A percentile compares a stretch with the other conserved stretches of the same genome.
These are phyloP conservation scores for Linnemannia exigua DNA, from an alignment of 192 early-diverging fungal species.

Conservation along the genomic window DNA sequence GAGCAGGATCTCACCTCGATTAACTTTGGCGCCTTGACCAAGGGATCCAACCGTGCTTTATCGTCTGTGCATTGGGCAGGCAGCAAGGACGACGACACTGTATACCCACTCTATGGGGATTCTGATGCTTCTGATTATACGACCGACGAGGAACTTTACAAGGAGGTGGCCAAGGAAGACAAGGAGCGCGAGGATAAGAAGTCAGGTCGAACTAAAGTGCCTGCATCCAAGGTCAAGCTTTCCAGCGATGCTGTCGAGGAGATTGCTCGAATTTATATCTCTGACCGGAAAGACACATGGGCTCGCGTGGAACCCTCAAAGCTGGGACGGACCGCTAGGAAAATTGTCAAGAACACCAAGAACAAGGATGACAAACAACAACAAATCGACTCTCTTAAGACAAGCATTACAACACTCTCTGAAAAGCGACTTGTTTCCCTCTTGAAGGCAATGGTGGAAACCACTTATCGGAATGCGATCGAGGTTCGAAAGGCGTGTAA, in stretches of 20 bases:
- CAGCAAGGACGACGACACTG: slow-evolving; percentile 4
- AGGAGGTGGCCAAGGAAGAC: slow-evolving; percentile 40
- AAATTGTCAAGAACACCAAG: background rate
- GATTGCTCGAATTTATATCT: slow-evolving; percentile 13
- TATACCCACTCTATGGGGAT: slow-evolving; percentile 42
- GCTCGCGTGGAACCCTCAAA: background rate
- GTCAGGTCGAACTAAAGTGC: background rate
- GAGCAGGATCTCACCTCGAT: slow-evolving; percentile 28
- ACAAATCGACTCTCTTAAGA: background rate
- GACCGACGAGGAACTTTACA: slow-evolving; percentile 44
- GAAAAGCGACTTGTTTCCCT: slow-evolving; percentile 4
- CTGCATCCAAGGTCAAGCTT: background rate
- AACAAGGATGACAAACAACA: background rate
- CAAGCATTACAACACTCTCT: background rate
- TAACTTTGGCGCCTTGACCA: slow-evolving; percentile 27
- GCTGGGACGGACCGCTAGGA: background rate
- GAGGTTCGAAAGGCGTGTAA: slow-evolving; percentile 33
- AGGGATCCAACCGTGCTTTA: background rate
- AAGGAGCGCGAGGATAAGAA: background rate
- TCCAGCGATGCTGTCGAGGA: background rate
- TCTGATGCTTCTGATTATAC: slow-evolving; percentile 50
- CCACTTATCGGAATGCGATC: slow-evolving; percentile 11
- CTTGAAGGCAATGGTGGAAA: slow-evolving; percentile 13
- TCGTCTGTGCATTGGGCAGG: background rate
- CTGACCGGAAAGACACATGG: slow-evolving; percentile 18